These are phyloP conservation scores for Hypoxylon sp. DNA, from an alignment of 2,329 filamentous ascomycete species.

Conservation along the genomic window DNA sequence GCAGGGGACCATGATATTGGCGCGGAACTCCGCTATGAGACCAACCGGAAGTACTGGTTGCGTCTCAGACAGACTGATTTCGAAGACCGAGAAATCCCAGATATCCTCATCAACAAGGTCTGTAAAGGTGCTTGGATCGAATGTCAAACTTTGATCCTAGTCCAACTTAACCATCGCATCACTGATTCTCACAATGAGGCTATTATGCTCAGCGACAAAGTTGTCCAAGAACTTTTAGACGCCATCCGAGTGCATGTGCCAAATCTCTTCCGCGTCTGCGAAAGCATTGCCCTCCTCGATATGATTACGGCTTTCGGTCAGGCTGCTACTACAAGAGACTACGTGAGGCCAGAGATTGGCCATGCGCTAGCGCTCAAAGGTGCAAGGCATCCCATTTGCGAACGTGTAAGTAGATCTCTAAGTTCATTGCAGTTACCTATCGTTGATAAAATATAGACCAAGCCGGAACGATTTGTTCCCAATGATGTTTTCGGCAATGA, in stretches of 20 bases:
- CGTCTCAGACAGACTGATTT: slow-evolving; percentile 74
- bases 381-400: slow-evolving; percentile 83
- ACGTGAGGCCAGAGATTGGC: slow-evolving; percentile 76
- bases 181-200: slow-evolving; percentile 87
- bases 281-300: slow-evolving; percentile 88
- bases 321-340: slow-evolving; percentile 73
- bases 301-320: slow-evolving; percentile 86
- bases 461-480: slow-evolving; percentile 79
- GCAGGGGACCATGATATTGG: slow-evolving; percentile 70
- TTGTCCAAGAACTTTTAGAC: slow-evolving; percentile 79
- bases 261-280: slow-evolving; percentile 84
- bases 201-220: slow-evolving; percentile 83
- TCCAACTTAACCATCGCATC: slow-evolving; percentile 85
- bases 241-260: slow-evolving; percentile 81
- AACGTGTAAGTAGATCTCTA: slow-evolving; percentile 65
- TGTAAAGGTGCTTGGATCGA: slow-evolving; percentile 82
- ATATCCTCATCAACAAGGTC: slow-evolving; percentile 82
- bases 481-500: slow-evolving; percentile 91
- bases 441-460: slow-evolving; percentile 61
- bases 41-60: slow-evolving; percentile 84
- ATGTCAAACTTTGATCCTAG: slow-evolving; percentile 86
- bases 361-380: slow-evolving; percentile 79
- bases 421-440: neutral
- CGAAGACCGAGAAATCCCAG: slow-evolving; percentile 71
- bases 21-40: slow-evolving; percentile 81